These are phyloP conservation scores for Venturia carpophila DNA, from an alignment of 2,329 filamentous ascomycete genomes.

Conservation along the genomic window DNA sequence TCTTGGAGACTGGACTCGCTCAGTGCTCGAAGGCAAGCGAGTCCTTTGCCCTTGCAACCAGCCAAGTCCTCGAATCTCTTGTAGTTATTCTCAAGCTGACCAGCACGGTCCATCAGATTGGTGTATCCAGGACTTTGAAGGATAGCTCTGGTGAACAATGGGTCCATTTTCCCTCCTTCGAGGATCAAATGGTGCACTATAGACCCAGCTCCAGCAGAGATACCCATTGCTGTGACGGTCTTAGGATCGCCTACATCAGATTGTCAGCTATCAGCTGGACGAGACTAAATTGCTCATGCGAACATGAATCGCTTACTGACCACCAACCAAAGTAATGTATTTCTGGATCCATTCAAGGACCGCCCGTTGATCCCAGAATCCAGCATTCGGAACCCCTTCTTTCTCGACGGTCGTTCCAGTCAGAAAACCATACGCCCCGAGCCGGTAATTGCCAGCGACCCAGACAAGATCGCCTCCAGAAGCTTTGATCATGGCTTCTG, in stretches of 20 bases:
- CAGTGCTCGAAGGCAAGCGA: constrained; percentile 12
- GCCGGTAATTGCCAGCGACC: constrained; percentile 42
- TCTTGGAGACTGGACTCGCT: neutral
- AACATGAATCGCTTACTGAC: neutral
- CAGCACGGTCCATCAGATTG: neutral
- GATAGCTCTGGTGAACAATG: constrained; percentile 36
- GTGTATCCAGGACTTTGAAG: constrained; percentile 25
- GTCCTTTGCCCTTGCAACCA: constrained; percentile 14
- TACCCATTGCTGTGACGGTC: constrained; percentile 43
- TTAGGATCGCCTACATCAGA: constrained; percentile 34
- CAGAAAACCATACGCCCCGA: constrained; percentile 39
- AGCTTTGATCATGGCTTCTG: constrained; percentile 20
- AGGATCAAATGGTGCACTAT: constrained; percentile 45
- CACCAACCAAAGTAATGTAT: constrained; percentile 38
- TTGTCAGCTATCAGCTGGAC: neutral
- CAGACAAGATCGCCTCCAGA: constrained; percentile 37
- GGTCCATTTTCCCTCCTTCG: constrained; percentile 37
- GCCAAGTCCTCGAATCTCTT: constrained; percentile 9
- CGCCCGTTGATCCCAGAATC: constrained; percentile 34
- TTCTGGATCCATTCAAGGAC: constrained; percentile 44
- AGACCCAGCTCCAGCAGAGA: constrained; percentile 45
- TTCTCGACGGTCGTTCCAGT: constrained; percentile 39
- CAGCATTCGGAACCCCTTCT: constrained; percentile 38
- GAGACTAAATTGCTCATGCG: too few species aligned
- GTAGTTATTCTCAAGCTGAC: constrained; percentile 12